Percentiles rank a stretch among this genome's conserved stretches.
phyloP scores from a whole-genome alignment of 2,329 filamentous ascomycete genomes.

The Fusarium globosum region DNA sequence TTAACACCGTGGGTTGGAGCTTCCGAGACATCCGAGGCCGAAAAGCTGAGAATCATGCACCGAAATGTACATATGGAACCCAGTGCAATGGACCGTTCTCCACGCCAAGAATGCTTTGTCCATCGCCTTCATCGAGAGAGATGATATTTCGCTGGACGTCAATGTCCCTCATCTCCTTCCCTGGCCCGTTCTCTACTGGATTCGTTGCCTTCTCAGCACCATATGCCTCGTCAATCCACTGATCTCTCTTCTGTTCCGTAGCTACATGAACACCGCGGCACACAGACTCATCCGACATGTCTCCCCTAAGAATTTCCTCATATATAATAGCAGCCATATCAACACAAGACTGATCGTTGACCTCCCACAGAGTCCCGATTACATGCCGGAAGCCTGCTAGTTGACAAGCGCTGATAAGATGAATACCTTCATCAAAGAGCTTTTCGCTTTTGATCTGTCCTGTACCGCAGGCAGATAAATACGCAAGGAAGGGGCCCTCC shows the following conservation, averaged over 20 bases:
- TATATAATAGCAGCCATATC: neutral
- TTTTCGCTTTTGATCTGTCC: neutral
- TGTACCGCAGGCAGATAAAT: neutral
- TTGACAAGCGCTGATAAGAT: neutral
- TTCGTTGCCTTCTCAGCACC: no score
- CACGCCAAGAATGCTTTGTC: rapidly evolving
- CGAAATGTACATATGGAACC: neutral
- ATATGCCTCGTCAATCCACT: neutral
- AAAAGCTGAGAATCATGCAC: neutral
- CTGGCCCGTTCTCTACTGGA: no score
- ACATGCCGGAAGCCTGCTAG: neutral
- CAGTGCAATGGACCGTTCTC: neutral
- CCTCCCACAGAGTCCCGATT: neutral
- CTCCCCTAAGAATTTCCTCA: neutral
- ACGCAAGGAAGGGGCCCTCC: neutral
- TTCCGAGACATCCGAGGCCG: neutral
- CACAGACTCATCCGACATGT: neutral
- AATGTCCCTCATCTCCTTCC: rapidly evolving
- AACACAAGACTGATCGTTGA: neutral
- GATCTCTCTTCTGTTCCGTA: neutral
- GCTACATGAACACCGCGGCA: neutral
- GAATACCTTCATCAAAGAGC: neutral
- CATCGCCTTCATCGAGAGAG: neutral
- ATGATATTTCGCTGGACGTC: neutral
- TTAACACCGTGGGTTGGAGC: rapidly evolving